Evolutionary conservation across 1,284 basidiomycete species (phyloP).

Genomic region (Rugosomyces carneus): DNA sequence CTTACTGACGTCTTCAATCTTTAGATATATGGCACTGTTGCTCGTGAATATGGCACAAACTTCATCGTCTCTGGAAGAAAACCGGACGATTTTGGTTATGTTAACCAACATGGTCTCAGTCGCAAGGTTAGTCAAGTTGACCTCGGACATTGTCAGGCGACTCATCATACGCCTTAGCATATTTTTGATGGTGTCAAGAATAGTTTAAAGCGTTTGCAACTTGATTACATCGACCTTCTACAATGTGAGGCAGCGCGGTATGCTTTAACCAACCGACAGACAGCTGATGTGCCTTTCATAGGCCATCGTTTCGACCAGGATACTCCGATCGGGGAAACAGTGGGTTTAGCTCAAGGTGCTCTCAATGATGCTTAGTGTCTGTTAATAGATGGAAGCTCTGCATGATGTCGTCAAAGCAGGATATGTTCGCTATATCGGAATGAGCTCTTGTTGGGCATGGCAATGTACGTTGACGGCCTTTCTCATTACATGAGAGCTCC

Average conservation of each 20-base stretch:
- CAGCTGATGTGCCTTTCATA: conserved; percentile 9
- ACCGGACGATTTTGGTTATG: conserved; percentile 45
- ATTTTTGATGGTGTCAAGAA: conserved; percentile 71
- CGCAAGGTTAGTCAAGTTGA: conserved; percentile 32
- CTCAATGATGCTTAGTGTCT: neutral
- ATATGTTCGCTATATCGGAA: conserved; percentile 62
- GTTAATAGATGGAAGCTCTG: conserved; percentile 53
- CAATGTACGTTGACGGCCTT: conserved; percentile 29
- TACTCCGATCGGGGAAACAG: conserved; percentile 54
- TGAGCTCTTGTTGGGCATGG: conserved; percentile 45
- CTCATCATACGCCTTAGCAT: conserved; percentile 31
- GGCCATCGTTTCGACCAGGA: conserved; percentile 56
- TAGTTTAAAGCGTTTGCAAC: conserved; percentile 57
- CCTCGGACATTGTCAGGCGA: neutral
- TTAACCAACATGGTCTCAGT: conserved; percentile 50
- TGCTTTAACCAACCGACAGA: neutral
- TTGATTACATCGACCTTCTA: conserved; percentile 67
- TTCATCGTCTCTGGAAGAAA: conserved; percentile 11
- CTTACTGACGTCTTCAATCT: neutral
- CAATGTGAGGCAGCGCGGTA: conserved; percentile 36
- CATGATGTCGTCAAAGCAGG: conserved; percentile 60
- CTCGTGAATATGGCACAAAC: conserved; percentile 21
- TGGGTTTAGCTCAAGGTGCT: conserved; percentile 11
- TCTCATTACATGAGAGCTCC: neutral
- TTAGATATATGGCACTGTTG: conserved; percentile 33